Conservation (phyloP, 495 filamentous ascomycete species). For the Stereocaulon alpinum region DNA sequence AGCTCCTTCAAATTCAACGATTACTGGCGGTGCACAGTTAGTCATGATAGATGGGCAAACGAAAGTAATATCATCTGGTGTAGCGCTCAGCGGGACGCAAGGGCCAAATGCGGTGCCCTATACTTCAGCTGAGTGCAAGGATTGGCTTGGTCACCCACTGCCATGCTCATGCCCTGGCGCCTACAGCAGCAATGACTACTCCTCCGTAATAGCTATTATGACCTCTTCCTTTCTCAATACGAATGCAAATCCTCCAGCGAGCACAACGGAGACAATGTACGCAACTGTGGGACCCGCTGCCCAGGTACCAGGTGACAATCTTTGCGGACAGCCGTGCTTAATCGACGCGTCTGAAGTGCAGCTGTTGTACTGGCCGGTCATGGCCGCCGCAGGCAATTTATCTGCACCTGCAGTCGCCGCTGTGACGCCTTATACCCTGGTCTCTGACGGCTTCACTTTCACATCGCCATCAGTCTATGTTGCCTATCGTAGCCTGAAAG, state of each 20-base stretch:
- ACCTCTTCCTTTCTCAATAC: background rate
- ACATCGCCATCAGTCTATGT: background rate
- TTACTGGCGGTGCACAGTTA: too few relatives aligned
- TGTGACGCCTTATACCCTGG: background rate
- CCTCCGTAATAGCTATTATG: background rate
- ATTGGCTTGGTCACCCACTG: background rate
- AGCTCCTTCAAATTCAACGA: too few relatives aligned
- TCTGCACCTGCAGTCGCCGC: background rate
- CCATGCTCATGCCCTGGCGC: background rate
- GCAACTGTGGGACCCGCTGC: background rate
- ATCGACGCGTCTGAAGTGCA: conserved; percentile 1
- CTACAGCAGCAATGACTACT: background rate
- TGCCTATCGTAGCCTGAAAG: background rate
- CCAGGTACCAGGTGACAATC: background rate
- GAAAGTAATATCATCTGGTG: too few relatives aligned
- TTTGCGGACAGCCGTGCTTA: background rate
- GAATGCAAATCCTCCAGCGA: background rate
- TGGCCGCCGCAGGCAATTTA: background rate
- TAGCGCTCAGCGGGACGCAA: too few relatives aligned
- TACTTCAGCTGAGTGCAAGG: background rate
- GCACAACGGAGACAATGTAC: background rate
- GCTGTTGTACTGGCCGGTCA: background rate
- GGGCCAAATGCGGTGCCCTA: too few relatives aligned
- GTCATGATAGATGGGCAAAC: too few relatives aligned
- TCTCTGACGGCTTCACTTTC: background rate